Evolutionary conservation across 768 basidiomycete genomes (phyloP).

Genomic region (Termitomyces sp.): DNA sequence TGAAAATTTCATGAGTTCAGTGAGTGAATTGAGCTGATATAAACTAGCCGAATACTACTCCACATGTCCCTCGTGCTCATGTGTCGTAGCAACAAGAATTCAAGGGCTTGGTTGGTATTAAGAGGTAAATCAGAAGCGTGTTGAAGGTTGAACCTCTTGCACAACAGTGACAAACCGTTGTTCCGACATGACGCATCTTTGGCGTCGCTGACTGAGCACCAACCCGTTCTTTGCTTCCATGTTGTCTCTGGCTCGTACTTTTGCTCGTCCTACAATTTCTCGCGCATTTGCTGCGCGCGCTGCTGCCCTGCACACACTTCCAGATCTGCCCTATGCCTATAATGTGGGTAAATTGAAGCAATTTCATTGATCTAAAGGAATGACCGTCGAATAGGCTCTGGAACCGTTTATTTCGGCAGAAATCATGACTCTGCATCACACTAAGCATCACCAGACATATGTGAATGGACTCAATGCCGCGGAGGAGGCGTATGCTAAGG

Average conservation of each 20-base stretch:
- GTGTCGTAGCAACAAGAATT: background rate
- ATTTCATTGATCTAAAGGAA: background rate
- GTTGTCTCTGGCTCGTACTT: slow-evolving; percentile 42
- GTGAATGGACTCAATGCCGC: slow-evolving; percentile 94
- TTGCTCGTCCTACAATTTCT: slow-evolving; percentile 37
- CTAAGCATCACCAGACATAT: slow-evolving; percentile 89
- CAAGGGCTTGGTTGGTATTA: too few species aligned
- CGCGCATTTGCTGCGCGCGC: slow-evolving; percentile 39
- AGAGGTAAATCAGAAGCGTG: too few species aligned
- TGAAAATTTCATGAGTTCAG: background rate
- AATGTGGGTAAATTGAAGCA: slow-evolving; percentile 42
- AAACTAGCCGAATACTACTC: too few species aligned
- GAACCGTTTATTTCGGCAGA: slow-evolving; percentile 89
- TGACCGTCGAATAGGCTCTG: slow-evolving; percentile 51
- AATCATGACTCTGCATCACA: slow-evolving; percentile 94
- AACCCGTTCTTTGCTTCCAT: slow-evolving; percentile 24
- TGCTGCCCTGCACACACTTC: slow-evolving; percentile 65
- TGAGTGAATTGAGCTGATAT: background rate
- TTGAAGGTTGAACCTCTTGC: background rate
- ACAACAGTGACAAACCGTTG: slow-evolving; percentile 7
- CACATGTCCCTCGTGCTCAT: too few species aligned
- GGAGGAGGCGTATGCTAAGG: slow-evolving; percentile 72
- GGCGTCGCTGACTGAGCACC: background rate
- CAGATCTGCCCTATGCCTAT: slow-evolving; percentile 75
- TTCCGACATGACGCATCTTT: slow-evolving; percentile 16